Evolutionary conservation across 805 yeast genomes (phyloP).

Genomic region (Starmerella potacharoeniae): DNA sequence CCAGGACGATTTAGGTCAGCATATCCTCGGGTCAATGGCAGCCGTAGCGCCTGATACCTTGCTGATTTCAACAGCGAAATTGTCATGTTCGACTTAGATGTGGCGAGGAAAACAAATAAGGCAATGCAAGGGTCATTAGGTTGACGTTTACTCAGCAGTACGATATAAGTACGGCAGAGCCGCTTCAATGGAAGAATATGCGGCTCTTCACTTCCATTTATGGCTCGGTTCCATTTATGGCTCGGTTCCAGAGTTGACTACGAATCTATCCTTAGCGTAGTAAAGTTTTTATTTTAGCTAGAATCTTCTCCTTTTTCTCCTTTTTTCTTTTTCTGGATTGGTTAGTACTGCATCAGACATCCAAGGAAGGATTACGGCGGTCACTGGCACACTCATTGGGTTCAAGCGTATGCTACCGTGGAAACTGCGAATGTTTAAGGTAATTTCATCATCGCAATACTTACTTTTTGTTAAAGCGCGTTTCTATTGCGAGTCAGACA

Average conservation of each 20-base stretch:
- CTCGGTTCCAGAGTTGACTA: no score
- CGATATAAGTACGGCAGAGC: not conserved
- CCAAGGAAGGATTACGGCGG: conserved; percentile 35
- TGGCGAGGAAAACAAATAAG: not conserved
- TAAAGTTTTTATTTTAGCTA: not conserved
- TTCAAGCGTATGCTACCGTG: conserved; percentile 35
- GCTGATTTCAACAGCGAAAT: not conserved
- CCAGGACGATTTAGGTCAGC: conserved; percentile 29
- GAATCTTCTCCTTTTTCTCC: not conserved
- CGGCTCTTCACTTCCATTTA: not conserved
- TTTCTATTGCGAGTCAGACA: conserved; percentile 22
- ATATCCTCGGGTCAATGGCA: conserved; percentile 1
- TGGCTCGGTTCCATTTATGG: no score
- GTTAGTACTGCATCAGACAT: conserved; percentile 32
- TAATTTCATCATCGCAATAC: conserved; percentile 29
- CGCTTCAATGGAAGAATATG: not conserved
- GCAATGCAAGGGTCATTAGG: not conserved
- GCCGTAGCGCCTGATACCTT: not conserved
- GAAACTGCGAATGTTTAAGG: conserved; percentile 35
- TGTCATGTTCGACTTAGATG: not conserved
- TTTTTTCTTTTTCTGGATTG: not conserved
- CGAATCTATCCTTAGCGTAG: no score
- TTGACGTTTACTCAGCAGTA: not conserved
- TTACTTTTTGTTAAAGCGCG: conserved; percentile 13
- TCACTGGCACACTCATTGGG: conserved; percentile 34